Conservation (phyloP, 345 rosid genomes). For the Mallotus nudiflorus region DNA sequence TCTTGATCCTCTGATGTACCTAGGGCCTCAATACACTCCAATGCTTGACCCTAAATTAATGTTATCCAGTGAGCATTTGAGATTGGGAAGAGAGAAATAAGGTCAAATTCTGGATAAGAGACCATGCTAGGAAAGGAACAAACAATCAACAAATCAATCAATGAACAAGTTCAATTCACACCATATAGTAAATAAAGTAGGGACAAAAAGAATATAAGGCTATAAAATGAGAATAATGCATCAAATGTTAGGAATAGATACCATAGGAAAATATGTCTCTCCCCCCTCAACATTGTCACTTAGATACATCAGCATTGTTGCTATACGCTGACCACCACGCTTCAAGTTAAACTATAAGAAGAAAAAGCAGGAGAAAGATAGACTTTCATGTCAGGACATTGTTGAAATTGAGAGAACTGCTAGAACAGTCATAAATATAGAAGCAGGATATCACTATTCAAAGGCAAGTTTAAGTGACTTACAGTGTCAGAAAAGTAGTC, state of each 20-base stretch:
- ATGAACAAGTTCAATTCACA: no score
- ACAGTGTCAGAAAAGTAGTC: constrained; percentile 92
- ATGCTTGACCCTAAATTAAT: not conserved
- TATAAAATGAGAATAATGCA: constrained; percentile 1
- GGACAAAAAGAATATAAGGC: not conserved
- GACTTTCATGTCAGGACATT: not conserved
- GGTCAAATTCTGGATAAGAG: not conserved
- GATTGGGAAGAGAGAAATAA: not conserved
- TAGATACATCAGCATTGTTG: constrained; percentile 93
- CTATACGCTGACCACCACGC: constrained; percentile 91
- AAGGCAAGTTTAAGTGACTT: constrained; percentile 32
- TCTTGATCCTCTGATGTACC: no score
- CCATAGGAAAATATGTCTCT: constrained; percentile 95
- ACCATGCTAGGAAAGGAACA: not conserved
- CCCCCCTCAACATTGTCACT: constrained; percentile 91
- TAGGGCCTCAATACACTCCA: not conserved
- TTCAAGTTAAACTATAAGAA: constrained; percentile 70
- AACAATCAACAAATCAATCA: no score
- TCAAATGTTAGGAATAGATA: constrained; percentile 27
- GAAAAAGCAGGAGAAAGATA: not conserved
- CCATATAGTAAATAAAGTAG: no score
- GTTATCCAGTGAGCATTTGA: not conserved
- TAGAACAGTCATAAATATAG: not conserved
- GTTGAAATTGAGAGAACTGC: not conserved
- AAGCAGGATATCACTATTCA: not conserved